Evolutionary conservation across 257 asterid genomes (phyloP), one percentile per base, ranked within the genome.

Genomic region (Solanum pennellii): DNA sequence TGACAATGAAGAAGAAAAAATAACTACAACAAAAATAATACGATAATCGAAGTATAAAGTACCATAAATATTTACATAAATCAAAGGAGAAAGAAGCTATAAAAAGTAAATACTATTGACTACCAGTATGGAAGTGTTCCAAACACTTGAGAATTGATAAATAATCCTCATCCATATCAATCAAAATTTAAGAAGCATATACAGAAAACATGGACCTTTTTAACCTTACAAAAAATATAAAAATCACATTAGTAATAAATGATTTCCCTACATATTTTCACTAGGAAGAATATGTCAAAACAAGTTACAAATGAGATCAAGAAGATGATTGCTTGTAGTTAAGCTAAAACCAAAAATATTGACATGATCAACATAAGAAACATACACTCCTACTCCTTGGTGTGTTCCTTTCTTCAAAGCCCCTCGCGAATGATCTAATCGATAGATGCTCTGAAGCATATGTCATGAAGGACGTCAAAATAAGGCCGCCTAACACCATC

Each of bases 371-470:
- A 89, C 96, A 94, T 37, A 92, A 37, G 88, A 79, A 91, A 72
- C 97, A 94, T 65, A 91, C 56, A 89, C 84, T 93, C n/a, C 92
- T 88, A 44, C 92, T 86, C 88, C 94, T 91, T 52, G 88, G 96
- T 13, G 92, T 21, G 85, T 95, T 98, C 88, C 94, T 92, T 72
- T 92, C 95, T 89, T 95, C 96, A 27, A 91, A 92, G 18, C 99
- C 99, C 90, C 94, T 91, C 72, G 71, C 37, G 86, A 96, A 96
- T 82, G 97, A 93, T 88, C 92, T 88, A 75, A 92, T 82, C 5
- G 98, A 94, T 71, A 96, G 94, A 90, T 92, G 98, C 75, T 94
- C 95, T 2, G 98, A 92, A 83, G 98, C 98, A 88, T 90, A 93
- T 6, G 99, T 94, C 96, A 93, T 91, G 89, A 95, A 96, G 66